phyloP scores from a whole-genome alignment of 2,329 filamentous ascomycete genomes.

The Xylariomycetidae sp. region DNA sequence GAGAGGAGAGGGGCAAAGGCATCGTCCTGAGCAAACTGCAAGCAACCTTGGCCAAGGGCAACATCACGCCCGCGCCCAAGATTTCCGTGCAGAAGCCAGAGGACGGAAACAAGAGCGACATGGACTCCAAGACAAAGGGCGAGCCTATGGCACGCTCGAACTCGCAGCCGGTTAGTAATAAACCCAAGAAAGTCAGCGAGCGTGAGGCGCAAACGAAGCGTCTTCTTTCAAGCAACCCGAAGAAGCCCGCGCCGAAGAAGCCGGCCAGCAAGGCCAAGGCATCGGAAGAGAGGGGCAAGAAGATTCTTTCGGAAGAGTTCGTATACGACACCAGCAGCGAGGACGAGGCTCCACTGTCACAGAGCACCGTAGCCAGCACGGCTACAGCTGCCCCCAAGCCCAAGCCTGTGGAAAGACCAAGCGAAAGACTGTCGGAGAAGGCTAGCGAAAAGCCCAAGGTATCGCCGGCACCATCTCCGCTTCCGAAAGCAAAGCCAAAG shows the following conservation, averaged over 20 bases:
- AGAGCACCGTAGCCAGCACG: too few species aligned
- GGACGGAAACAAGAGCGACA: conserved; percentile 38
- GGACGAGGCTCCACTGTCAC: conserved; percentile 40
- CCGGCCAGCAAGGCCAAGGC: conserved; percentile 38
- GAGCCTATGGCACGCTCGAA: conserved; percentile 44
- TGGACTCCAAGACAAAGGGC: conserved; percentile 30
- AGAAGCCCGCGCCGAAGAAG: conserved; percentile 36
- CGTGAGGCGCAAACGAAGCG: conserved; percentile 52
- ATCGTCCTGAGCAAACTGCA: conserved; percentile 58
- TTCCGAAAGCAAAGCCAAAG: conserved; percentile 29
- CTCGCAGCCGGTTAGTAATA: conserved; percentile 44
- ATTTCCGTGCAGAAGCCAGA: conserved; percentile 45
- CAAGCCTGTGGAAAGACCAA: conserved; percentile 21
- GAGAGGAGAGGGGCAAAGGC: conserved; percentile 52
- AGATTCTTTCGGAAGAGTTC: conserved; percentile 49
- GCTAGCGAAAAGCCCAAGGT: conserved; percentile 21
- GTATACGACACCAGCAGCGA: conserved; percentile 50
- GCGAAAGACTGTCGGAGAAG: conserved; percentile 14
- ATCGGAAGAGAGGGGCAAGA: conserved; percentile 33
- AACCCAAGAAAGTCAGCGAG: conserved; percentile 51
- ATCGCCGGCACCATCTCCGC: conserved; percentile 11
- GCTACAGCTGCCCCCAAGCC: conserved; percentile 22
- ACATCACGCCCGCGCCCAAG: conserved; percentile 41
- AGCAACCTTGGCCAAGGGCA: conserved; percentile 48
- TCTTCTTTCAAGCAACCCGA: conserved; percentile 37